phyloP scores from a whole-genome alignment of 192 early-diverging fungal genomes.

The Podila clonocystis region DNA sequence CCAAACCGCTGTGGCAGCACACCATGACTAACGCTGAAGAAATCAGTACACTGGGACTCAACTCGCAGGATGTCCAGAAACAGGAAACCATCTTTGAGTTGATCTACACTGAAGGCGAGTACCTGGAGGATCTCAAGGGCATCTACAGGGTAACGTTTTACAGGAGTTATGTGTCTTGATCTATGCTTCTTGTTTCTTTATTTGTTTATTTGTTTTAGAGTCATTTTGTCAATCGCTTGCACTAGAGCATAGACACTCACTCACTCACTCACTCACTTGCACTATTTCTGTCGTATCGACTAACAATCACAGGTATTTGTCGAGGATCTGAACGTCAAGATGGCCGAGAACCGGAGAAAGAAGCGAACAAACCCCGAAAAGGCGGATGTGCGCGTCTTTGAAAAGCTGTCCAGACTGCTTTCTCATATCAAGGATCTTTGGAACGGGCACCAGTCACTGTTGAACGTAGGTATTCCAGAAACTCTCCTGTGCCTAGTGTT shows the following conservation, averaged over 20 bases:
- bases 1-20: conserved; percentile 41
- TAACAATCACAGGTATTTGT: conserved; percentile 24
- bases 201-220: too few species aligned
- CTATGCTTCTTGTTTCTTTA: too few species aligned
- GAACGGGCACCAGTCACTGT: conserved; percentile 43
- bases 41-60: conserved; percentile 22
- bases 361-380: conserved; percentile 42
- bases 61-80: conserved; percentile 31
- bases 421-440: conserved; percentile 48
- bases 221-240: too few species aligned
- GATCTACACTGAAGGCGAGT: conserved; percentile 46
- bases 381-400: conserved; percentile 32
- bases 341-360: conserved; percentile 38
- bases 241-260: not conserved
- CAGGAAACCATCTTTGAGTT: conserved; percentile 52
- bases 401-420: conserved; percentile 29
- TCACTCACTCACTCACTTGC: not conserved
- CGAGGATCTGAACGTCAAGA: conserved; percentile 45
- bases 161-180: too few species aligned
- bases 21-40: conserved; percentile 36
- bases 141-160: conserved; percentile 30
- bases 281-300: not conserved
- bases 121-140: conserved; percentile 43
- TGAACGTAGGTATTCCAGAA: conserved; percentile 11
- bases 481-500: not conserved